Evolutionary conservation across 129 eudicot species (phyloP).

Genomic region (Arctium lappa): DNA sequence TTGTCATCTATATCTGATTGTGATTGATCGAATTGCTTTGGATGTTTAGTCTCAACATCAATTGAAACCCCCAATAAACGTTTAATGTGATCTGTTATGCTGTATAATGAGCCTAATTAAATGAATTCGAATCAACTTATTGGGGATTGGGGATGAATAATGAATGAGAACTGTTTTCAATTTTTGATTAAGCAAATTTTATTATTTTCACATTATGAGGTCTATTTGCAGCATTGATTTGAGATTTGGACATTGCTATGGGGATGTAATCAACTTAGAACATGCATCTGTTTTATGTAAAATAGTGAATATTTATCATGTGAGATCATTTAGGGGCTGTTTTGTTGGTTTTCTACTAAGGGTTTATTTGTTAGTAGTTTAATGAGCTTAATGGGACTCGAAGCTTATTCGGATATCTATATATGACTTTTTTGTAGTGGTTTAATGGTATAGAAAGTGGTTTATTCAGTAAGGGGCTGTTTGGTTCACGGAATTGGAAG

Average conservation of each 20-base stretch:
- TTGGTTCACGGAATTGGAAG: too few species aligned
- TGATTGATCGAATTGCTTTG: background rate
- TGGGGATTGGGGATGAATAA: background rate
- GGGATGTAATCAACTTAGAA: background rate
- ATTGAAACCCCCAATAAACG: background rate
- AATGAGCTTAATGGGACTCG: too few species aligned
- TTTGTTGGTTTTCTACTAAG: too few species aligned
- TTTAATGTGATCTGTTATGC: background rate
- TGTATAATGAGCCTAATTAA: background rate
- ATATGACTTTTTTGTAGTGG: too few species aligned
- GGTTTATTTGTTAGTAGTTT: too few species aligned
- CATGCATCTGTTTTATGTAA: background rate
- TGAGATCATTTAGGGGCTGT: background rate
- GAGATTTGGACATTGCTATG: slow-evolving; percentile 10
- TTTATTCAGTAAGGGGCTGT: too few species aligned
- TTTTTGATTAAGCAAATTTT: background rate
- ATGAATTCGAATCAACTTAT: background rate
- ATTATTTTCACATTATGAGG: background rate
- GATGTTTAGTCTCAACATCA: background rate
- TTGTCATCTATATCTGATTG: background rate
- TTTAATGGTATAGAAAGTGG: too few species aligned
- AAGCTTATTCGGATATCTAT: too few species aligned
- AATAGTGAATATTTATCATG: background rate
- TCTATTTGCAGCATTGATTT: background rate
- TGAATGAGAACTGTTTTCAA: background rate